Evolutionary conservation across 192 early-diverging fungal genomes (phyloP), one percentile per base, ranked within the genome.

Genomic region (Obelidium mucronatum): DNA sequence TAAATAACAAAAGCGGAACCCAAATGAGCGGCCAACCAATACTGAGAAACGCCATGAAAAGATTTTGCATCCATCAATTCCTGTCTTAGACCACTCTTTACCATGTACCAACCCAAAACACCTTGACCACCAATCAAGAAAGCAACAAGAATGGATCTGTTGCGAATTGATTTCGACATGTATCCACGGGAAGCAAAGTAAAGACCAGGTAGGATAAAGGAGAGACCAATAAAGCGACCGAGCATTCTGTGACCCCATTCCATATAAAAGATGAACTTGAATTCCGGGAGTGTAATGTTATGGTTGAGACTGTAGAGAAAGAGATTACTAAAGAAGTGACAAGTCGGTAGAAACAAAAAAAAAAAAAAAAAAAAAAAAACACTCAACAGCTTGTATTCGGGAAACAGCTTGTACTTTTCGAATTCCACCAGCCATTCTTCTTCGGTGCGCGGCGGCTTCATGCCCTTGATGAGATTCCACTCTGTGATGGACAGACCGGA

Each of bases 31-130:
- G 94, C 90, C 40, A 99, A 86, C 73, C 97, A 91, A 81, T 97
- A 97, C 78, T 97, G 97, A 64, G 92, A 94, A 36, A 99, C 97
- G 37, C 97, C 90, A 1, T 96, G 96, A 2, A 95, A 91, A 15
- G 91, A 88, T 40, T 93, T 90, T 19, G 92, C 89, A 5, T 89
- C 88, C 77, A 94, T 83, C 36, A 96, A 81, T 75, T 94, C 92
- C 54, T 94, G 85, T 26, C 91, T 89, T 6, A 99, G 84, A 17
- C 97, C 97, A 70, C 93, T 95, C 42, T 94, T 91, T 28, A 99
- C 97, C 97, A 99, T 99, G 79, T 94, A 97, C 97, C 97, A 99
- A 66, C 97, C 97, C 76, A 99, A 86, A 15, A 92, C 85, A 36
- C 97, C 97, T 88, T 94, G 80, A 6, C 22, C 40, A n/a, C 70